phyloP scores from a whole-genome alignment of 345 rosid species.

The Linum lewisii region DNA sequence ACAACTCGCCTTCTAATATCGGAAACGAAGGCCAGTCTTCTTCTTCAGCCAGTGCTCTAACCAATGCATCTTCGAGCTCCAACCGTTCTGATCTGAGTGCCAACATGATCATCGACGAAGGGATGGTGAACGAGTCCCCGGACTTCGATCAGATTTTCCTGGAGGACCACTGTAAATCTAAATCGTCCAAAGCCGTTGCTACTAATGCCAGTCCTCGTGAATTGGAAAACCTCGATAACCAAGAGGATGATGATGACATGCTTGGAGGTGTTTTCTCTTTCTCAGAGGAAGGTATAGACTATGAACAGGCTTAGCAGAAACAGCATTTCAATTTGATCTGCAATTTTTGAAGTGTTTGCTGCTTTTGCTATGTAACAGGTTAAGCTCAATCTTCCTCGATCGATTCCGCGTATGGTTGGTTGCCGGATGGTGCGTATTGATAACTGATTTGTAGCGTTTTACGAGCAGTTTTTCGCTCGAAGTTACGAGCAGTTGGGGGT shows the following conservation, averaged over 20 bases:
- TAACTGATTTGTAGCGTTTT: too few species aligned
- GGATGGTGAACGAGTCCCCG: conserved; percentile 33
- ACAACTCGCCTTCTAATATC: conserved; percentile 35
- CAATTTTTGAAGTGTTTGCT: too few species aligned
- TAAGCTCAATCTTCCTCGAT: too few species aligned
- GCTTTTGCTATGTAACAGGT: too few species aligned
- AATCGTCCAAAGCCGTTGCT: too few species aligned
- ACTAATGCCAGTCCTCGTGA: conserved; percentile 43
- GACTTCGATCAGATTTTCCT: conserved; percentile 66
- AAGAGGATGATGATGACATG: conserved; percentile 67
- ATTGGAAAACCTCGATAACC: conserved; percentile 53
- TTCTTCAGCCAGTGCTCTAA: conserved; percentile 35
- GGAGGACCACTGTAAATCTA: conserved; percentile 62
- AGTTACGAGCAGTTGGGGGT: too few species aligned
- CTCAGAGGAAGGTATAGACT: conserved; percentile 71
- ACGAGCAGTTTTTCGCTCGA: too few species aligned
- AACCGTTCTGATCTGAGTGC: conserved; percentile 54
- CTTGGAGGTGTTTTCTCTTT: conserved; percentile 90
- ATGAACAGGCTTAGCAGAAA: too few species aligned
- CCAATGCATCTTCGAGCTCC: conserved; percentile 53
- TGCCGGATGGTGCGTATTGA: too few species aligned
- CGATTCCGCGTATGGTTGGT: too few species aligned
- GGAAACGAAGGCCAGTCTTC: conserved; percentile 33
- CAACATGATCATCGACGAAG: conserved; percentile 43
- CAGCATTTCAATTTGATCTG: too few species aligned